Conservation (phyloP, 495 filamentous ascomycete species). For the Cercophora newfieldiana region DNA sequence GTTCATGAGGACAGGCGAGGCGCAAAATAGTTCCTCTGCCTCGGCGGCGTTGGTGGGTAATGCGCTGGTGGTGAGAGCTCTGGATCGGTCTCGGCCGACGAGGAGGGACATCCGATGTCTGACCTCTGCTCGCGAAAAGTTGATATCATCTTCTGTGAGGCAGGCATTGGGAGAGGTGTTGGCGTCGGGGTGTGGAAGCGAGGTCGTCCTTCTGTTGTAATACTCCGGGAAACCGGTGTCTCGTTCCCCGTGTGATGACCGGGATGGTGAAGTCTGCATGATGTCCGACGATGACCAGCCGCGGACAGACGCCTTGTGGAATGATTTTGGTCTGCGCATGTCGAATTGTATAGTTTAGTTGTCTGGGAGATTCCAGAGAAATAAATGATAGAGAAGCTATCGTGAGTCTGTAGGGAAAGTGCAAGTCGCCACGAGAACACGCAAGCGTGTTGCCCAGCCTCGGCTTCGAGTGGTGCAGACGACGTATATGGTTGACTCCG, state of each 20-base stretch:
- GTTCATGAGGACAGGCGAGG: neutral
- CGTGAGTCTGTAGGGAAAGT: neutral
- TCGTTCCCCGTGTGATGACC: slow-evolving; percentile 22
- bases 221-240: slow-evolving; percentile 41
- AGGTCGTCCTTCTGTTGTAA: slow-evolving; percentile 37
- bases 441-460: neutral
- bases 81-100: slow-evolving; percentile 4
- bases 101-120: slow-evolving; percentile 32
- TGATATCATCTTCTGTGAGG: slow-evolving; percentile 36
- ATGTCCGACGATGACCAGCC: slow-evolving; percentile 23
- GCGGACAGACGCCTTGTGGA: slow-evolving; percentile 17
- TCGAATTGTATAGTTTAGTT: slow-evolving; percentile 16
- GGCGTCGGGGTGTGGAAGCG: slow-evolving; percentile 40
- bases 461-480: neutral
- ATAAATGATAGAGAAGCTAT: neutral
- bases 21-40: neutral
- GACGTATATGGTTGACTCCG: neutral
- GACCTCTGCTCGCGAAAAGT: slow-evolving; percentile 22
- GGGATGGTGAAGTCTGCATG: slow-evolving; percentile 26
- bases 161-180: slow-evolving; percentile 34
- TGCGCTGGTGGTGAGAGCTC: slow-evolving; percentile 5
- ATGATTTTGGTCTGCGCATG: slow-evolving; percentile 30
- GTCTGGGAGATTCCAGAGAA: neutral
- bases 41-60: neutral
- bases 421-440: neutral